Base-by-base conservation (phyloP, 257 asterid genomes). In the Lithospermum erythrorhizon region DNA sequence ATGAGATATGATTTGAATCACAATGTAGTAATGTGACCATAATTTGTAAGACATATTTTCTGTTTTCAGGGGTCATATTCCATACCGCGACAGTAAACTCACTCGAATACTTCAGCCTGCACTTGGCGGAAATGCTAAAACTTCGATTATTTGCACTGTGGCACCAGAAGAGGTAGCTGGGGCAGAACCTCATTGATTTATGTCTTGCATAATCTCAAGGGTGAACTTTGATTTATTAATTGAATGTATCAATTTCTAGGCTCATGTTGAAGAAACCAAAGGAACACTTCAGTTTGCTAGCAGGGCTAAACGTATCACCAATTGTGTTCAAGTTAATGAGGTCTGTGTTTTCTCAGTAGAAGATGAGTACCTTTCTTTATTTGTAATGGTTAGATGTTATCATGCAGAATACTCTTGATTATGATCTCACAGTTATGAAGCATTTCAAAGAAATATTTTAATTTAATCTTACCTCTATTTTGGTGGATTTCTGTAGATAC, bases 311-410 rank as follows among this genome's bases (percentile, higher is more conserved):
- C 81, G 89, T 73, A 93, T 93, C 67, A 89, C 96, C 67, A 93
- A 93, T 69, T 89, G 97, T 57, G 97, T 89, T 71, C 99, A 89
- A 89, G 96, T 93, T 80, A 93, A 93, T 78, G 99, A 93, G 99
- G 99, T 89, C 20, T 58, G 81, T 58, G 81, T 65, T 57, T 52
- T 59, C 53, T 54, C 22, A 30, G 51, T 13, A 41, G 4, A 41
- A 41, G 49, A 41, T 11, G 49, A 11, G 17, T 37, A 37, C 15
- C 16, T 14, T 11, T 13, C 17, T 11, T 41, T 41, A 13, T 3
- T 41, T 14, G 1, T 0, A 13, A 11, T 41, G 48, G 47, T 41
- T 41, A 2, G 49, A 11, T 41, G 49, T 41, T 9, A 41, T 41
- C 17, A 41, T 14, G 18, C 49, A 41, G 14, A 3, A 3, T 41